phyloP scores from a whole-genome alignment of 2,329 filamentous ascomycete species.

The Penicillium sp. region DNA sequence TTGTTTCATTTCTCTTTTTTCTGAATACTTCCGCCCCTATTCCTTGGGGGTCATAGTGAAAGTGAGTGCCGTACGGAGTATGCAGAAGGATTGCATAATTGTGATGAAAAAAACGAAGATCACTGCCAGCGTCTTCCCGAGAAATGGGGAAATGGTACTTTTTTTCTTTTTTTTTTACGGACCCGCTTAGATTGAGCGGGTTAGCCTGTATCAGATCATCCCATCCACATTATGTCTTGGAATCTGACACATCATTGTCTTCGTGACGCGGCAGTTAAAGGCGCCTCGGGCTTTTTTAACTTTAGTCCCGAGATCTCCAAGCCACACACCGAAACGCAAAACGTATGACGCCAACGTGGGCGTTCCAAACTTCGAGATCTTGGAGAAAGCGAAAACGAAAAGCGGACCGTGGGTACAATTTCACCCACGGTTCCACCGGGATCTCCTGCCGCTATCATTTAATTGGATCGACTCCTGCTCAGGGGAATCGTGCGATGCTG shows the following conservation, averaged over 20 bases:
- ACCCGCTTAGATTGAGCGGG: slow-evolving; percentile 4
- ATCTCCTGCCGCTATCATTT: slow-evolving; percentile 7
- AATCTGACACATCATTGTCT: slow-evolving; percentile 12
- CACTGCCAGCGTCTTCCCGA: background rate
- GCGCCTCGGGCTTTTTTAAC: background rate
- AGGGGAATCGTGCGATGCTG: slow-evolving; percentile 2
- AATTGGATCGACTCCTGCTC: slow-evolving; percentile 17
- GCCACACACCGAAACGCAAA: background rate
- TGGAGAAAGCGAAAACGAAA: background rate
- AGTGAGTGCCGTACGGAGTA: background rate
- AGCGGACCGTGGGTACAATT: background rate
- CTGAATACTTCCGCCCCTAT: background rate
- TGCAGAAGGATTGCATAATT: background rate
- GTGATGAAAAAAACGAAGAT: background rate
- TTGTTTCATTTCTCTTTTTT: background rate
- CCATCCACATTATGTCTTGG: slow-evolving; percentile 5
- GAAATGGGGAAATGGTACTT: background rate
- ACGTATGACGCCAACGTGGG: background rate
- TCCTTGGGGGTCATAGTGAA: background rate
- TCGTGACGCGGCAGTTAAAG: slow-evolving; percentile 6
- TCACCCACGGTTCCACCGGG: slow-evolving; percentile 14
- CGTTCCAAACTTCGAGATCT: background rate
- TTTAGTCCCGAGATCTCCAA: background rate
- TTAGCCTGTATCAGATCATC: slow-evolving; percentile 18
- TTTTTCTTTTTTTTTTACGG: background rate